A percentile compares a stretch with the other conserved stretches of the same genome.
These are phyloP conservation scores for Chaetomiaceae sp. DNA, from an alignment of 2,329 filamentous ascomycete species.

Conservation along the genomic window DNA sequence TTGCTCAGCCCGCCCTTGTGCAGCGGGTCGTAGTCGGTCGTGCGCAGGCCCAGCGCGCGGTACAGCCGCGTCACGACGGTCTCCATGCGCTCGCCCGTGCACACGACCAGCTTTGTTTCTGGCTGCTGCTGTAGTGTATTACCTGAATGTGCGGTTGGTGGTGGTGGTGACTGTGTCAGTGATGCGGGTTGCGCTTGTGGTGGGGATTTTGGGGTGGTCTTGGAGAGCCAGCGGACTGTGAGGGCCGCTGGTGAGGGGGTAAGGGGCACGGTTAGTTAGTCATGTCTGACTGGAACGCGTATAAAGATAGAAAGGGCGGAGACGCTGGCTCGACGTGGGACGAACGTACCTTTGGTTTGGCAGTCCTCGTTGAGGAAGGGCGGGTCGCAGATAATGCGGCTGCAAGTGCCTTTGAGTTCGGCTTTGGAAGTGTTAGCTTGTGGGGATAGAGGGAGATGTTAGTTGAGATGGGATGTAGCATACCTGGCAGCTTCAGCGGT, in stretches of 20 bases:
- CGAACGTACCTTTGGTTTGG: constrained; percentile 64
- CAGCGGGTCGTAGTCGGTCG: constrained; percentile 61
- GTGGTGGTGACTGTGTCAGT: not conserved
- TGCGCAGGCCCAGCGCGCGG: constrained; percentile 51
- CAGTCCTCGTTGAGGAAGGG: constrained; percentile 77
- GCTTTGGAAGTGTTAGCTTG: constrained; percentile 27
- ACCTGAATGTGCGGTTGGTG: not conserved
- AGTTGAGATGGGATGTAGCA: constrained; percentile 13
- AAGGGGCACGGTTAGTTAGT: not conserved
- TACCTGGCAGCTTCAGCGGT: constrained; percentile 59
- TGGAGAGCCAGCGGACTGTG: constrained; percentile 67
- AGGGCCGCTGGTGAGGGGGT: constrained; percentile 50
- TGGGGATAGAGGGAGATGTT: not conserved
- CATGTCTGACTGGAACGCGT: too few species aligned
- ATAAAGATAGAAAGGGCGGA: too few species aligned
- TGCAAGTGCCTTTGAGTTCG: constrained; percentile 56
- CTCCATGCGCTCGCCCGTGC: constrained; percentile 74
- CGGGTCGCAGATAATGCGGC: constrained; percentile 69
- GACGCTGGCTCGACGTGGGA: too few species aligned
- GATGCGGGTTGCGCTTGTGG: constrained; percentile 4
- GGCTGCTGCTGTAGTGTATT: not conserved
- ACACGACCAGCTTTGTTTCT: constrained; percentile 50
- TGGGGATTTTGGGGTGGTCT: constrained; percentile 24
- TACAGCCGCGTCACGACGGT: constrained; percentile 61
- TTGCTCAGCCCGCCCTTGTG: constrained; percentile 73